These are phyloP conservation scores for Lablab purpureus DNA, from an alignment of 306 rosid species.

Conservation along the genomic window DNA sequence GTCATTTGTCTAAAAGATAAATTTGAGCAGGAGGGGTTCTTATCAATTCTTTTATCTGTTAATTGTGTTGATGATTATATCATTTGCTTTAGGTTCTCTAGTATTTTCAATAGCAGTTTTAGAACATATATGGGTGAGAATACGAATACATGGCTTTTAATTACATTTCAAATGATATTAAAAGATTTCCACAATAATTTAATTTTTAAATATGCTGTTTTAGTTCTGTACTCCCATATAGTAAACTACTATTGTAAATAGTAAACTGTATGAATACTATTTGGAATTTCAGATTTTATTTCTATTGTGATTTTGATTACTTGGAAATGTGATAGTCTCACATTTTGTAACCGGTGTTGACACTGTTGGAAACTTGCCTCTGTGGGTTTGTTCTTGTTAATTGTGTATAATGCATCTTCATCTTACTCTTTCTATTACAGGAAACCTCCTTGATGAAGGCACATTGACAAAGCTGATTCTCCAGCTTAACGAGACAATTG, in stretches of 20 bases:
- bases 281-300: conserved; percentile 2
- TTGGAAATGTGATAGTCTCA: conserved; percentile 41
- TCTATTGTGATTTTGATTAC: conserved; percentile 29
- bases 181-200: neutral
- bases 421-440: conserved; percentile 50
- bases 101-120: neutral
- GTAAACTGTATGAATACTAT: neutral
- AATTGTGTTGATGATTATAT: conserved; percentile 13
- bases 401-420: conserved; percentile 25
- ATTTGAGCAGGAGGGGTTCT: conserved; percentile 6
- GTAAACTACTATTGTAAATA: neutral
- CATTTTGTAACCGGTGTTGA: conserved; percentile 23
- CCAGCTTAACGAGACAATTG: conserved; percentile 85
- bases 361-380: conserved; percentile 13
- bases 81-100: neutral
- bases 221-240: conserved; percentile 17
- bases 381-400: conserved; percentile 20
- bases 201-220: conserved; percentile 30
- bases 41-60: neutral
- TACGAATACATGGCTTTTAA: conserved; percentile 8
- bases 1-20: neutral
- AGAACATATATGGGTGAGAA: neutral
- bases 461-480: conserved; percentile 62
- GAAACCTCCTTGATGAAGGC: conserved; percentile 64
- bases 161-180: neutral